These are phyloP conservation scores for Phytophthora crassamura DNA, from an alignment of 352 stramenopile genomes.

Conservation along the genomic window DNA sequence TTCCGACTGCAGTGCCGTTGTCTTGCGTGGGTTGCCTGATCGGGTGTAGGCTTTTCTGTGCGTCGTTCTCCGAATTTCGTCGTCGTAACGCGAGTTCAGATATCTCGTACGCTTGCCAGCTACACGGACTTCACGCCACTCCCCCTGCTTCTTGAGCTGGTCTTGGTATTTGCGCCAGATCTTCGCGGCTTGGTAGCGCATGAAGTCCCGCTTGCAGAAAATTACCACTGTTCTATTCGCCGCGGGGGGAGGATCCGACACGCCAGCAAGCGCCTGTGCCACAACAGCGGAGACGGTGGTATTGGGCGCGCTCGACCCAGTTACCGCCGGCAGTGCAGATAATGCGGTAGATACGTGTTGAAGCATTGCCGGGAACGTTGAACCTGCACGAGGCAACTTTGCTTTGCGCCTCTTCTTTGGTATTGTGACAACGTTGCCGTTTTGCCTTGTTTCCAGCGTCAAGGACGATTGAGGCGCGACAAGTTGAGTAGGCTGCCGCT, in stretches of 20 bases:
- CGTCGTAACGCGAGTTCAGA: conserved; percentile 48
- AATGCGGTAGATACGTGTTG: conserved; percentile 2
- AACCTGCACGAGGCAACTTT: conserved; percentile 16
- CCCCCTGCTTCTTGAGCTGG: conserved; percentile 56
- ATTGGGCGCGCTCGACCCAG: neutral
- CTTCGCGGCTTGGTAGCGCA: conserved; percentile 73
- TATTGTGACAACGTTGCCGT: neutral
- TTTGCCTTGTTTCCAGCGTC: neutral
- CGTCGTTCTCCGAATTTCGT: conserved; percentile 35
- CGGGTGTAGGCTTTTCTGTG: conserved; percentile 25
- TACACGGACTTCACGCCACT: conserved; percentile 53
- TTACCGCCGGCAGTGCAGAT: neutral
- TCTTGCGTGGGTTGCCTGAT: conserved; percentile 20
- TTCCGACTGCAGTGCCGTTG: conserved; percentile 1
- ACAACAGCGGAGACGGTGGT: neutral
- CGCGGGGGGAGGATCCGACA: conserved; percentile 2
- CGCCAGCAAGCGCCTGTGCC: conserved; percentile 1
- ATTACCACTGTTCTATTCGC: conserved; percentile 74
- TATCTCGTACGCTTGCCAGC: conserved; percentile 64
- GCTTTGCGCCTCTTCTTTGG: conserved; percentile 24
- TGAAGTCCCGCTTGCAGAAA: conserved; percentile 85
- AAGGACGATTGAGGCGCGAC: neutral
- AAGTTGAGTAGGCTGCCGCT: conserved; percentile 1
- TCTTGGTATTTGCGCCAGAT: conserved; percentile 83
- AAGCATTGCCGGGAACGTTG: neutral